Conservation (phyloP, 345 rosid genomes). For the Eucalyptus caleyi region DNA sequence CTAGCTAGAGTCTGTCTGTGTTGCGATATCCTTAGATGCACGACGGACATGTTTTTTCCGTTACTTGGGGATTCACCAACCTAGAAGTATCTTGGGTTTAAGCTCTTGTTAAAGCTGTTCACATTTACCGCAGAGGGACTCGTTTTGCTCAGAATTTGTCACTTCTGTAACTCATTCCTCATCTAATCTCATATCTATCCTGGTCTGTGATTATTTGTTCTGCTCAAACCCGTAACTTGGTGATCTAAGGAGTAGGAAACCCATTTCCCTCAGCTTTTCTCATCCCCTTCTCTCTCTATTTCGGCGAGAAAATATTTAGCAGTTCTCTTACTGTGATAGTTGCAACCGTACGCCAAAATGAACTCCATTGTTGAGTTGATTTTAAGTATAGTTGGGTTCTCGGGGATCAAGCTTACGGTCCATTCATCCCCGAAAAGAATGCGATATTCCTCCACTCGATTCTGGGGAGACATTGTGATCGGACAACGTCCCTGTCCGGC, state of each 20-base stretch:
- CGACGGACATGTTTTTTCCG: not conserved
- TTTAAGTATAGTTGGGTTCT: too few species aligned
- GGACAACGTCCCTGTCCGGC: not conserved
- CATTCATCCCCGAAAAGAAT: too few species aligned
- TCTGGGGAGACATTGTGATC: fast-evolving
- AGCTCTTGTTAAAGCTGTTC: not conserved
- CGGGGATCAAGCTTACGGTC: too few species aligned
- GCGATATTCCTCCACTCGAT: too few species aligned
- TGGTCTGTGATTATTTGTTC: not conserved
- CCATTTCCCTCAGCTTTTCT: too few species aligned
- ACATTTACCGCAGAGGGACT: not conserved
- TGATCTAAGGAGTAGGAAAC: too few species aligned
- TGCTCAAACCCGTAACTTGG: not conserved
- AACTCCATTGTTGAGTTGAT: too few species aligned
- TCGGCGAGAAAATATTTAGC: too few species aligned
- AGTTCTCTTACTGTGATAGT: too few species aligned
- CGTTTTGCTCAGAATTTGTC: not conserved
- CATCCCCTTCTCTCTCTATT: too few species aligned
- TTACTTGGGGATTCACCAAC: not conserved
- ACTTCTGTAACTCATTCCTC: not conserved
- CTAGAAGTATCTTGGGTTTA: not conserved
- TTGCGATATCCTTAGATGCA: not conserved
- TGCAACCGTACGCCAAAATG: too few species aligned
- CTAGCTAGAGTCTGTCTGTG: not conserved
- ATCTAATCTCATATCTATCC: not conserved